A percentile compares a stretch with the other conserved stretches of the same genome.
Evolutionary conservation across 2,329 filamentous ascomycete species (phyloP).

Genomic region (Microcyclospora pomicola): DNA sequence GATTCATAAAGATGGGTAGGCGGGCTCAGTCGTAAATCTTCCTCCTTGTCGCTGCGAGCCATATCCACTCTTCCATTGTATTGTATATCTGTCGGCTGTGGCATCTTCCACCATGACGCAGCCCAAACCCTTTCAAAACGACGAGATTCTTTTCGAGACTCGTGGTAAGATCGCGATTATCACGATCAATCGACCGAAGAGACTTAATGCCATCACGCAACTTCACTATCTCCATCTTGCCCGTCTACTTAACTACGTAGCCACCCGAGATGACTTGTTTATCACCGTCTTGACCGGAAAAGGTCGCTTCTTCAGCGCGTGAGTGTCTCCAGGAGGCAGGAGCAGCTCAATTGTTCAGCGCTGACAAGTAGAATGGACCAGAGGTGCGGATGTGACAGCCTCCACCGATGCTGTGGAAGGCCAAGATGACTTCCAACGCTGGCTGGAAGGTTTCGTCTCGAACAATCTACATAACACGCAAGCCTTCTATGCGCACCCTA

Average conservation of each 20-base stretch:
- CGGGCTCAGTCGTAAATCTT: too few species aligned
- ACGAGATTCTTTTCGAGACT: constrained; percentile 47
- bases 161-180: constrained; percentile 63
- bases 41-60: too few species aligned
- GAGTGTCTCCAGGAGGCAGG: constrained; percentile 19
- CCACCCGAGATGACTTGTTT: constrained; percentile 62
- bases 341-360: not conserved
- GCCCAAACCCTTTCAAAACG: constrained; percentile 14
- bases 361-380: constrained; percentile 23
- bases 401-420: constrained; percentile 21
- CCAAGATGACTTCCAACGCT: constrained; percentile 37
- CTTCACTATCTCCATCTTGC: constrained; percentile 67
- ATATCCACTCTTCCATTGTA: too few species aligned
- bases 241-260: constrained; percentile 61
- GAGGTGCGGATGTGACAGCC: constrained; percentile 65
- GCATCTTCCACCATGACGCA: too few species aligned
- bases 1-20: too few species aligned
- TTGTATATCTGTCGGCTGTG: too few species aligned
- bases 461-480: constrained; percentile 84
- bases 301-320: constrained; percentile 80
- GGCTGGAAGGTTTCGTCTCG: constrained; percentile 59
- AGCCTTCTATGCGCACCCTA: constrained; percentile 84
- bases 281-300: constrained; percentile 75
- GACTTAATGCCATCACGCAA: constrained; percentile 70
- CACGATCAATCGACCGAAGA: constrained; percentile 70